Evolutionary conservation across 306 rosid species (phyloP), one percentile per base, ranked within the genome.

Genomic region (Dalbergia oliveri): DNA sequence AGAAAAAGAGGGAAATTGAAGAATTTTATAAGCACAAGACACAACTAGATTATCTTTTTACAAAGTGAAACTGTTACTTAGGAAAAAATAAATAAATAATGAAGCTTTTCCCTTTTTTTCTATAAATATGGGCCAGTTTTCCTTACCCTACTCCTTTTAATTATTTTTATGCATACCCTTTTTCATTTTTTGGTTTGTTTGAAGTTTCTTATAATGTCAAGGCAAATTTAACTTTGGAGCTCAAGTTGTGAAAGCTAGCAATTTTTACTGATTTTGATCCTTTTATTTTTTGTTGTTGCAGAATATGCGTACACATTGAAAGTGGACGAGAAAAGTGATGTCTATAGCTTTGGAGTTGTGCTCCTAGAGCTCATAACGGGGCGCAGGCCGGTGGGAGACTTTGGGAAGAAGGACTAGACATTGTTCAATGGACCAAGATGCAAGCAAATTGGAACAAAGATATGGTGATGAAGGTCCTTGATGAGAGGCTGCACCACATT

Each of bases 231-330:
- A 26, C 31, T 26, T 26, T 26, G 31, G 1, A 26, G 3, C 31
- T 26, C 31, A 26, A 26, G 31, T 26, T 26, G 3, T 26, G 31
- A 8, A 44, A 8, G 11, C 50, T 6, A 37, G 41, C 41, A 37
- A 37, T 0, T 37, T 37, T 37, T 37, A 37, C 41, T 37, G 31
- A 4, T 37, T 37, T 37, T 37, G 41, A 5, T 37, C 7, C 5
- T 37, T 6, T 37, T 6, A 37, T 37, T 37, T 4, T 37, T 4
- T 37, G 0, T 37, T 49, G 47, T 59, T 11, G 72, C 81, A 43
- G 98, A 94, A 65, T 94, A 94, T 86, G 98, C 98, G 37, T 94
- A 94, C 88, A 94, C 98, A 60, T 79, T 94, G 67, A 90, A 78
- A 83, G 97, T 92, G 19, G 97, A 92, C 21, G 97, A 90, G 76